phyloP scores from a whole-genome alignment of 202 grass and related monocot genomes.

The Schoenoplectus tabernaemontani region DNA sequence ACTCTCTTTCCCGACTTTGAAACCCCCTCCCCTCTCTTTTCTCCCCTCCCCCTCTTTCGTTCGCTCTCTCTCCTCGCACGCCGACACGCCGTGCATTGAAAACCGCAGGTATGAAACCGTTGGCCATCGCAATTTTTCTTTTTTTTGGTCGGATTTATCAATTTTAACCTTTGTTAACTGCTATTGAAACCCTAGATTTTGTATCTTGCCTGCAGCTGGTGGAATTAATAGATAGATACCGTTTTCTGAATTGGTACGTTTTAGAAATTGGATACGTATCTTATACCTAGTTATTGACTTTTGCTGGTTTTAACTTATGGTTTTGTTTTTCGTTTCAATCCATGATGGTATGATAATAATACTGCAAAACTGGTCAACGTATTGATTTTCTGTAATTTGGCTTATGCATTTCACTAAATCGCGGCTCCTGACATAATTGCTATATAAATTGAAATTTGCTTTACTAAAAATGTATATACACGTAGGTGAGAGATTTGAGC shows the following conservation, averaged over 20 bases:
- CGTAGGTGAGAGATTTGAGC: background rate
- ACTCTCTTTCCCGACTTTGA: background rate
- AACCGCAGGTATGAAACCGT: background rate
- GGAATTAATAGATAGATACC: background rate
- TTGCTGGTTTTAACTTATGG: background rate
- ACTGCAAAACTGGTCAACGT: background rate
- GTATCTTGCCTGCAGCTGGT: background rate
- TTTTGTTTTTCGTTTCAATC: background rate
- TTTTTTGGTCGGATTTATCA: background rate
- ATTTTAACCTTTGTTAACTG: background rate
- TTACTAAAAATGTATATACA: background rate
- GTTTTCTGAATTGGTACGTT: background rate
- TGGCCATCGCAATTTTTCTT: background rate
- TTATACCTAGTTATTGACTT: background rate
- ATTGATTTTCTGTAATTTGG: background rate
- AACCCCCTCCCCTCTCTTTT: background rate
- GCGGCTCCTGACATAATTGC: background rate
- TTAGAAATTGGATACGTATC: background rate
- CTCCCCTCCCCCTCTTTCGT: background rate
- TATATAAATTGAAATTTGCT: background rate
- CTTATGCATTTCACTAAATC: background rate
- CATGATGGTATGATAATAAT: background rate
- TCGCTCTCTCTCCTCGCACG: background rate
- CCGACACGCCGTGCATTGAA: background rate
- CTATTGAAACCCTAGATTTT: background rate